Conservation (phyloP, 75 land plant species). For the Selaginella tamariscina region DNA sequence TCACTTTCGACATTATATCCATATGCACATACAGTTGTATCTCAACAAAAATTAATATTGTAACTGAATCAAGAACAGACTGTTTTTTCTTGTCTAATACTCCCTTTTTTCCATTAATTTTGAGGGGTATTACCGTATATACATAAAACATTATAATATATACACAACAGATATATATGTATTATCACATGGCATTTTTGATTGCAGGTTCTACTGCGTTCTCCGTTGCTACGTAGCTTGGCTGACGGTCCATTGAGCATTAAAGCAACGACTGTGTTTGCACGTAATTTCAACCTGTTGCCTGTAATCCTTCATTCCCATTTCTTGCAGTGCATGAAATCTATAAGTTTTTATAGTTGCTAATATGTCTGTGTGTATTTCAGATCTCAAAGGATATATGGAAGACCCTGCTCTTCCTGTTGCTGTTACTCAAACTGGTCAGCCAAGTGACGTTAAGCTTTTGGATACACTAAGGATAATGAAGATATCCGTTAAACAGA, state of each 20-base stretch:
- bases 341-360: neutral
- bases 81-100: too few relatives aligned
- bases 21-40: too few relatives aligned
- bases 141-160: neutral
- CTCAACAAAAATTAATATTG: too few relatives aligned
- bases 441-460: neutral
- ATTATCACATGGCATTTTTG: too few relatives aligned
- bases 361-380: neutral
- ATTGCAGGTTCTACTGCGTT: neutral
- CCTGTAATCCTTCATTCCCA: constrained; percentile 9
- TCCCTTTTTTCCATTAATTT: neutral
- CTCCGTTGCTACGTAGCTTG: constrained; percentile 6
- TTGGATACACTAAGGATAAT: neutral
- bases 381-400: constrained; percentile 17
- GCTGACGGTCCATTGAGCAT: neutral
- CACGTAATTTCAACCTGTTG: constrained; percentile 14
- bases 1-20: too few relatives aligned
- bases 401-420: constrained; percentile 8
- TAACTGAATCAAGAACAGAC: too few relatives aligned
- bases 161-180: too few relatives aligned
- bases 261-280: constrained; percentile 8
- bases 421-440: neutral
- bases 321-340: constrained; percentile 6
- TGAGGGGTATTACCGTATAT: neutral
- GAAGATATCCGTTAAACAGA: neutral